phyloP scores from a whole-genome alignment of 352 stramenopile genomes.

The Globisporangium barbulae region DNA sequence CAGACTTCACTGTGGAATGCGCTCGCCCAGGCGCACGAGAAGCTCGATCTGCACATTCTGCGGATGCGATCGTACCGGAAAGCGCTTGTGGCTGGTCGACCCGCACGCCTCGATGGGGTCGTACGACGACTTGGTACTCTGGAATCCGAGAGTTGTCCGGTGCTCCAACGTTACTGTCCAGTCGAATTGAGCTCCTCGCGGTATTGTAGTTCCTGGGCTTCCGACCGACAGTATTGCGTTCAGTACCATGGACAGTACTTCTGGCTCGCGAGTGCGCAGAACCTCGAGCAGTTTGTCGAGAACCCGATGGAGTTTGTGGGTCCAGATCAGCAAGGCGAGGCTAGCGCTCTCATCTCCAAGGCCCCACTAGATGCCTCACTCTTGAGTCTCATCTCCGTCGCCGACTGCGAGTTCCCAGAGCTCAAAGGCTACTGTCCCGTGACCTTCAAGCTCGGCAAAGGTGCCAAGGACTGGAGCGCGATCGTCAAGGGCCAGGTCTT shows the following conservation, averaged over 20 bases:
- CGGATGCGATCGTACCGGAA: conserved; percentile 20
- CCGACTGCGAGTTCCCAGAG: conserved; percentile 68
- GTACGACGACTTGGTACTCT: conserved; percentile 25
- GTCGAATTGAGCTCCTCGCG: conserved; percentile 41
- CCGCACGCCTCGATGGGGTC: conserved; percentile 27
- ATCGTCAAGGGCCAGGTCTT: conserved; percentile 59
- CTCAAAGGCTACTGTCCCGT: conserved; percentile 76
- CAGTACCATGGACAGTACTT: conserved; percentile 35
- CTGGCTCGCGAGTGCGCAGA: conserved; percentile 40
- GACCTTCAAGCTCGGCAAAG: conserved; percentile 40
- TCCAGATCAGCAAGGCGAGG: conserved; percentile 27
- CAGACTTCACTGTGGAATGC: conserved; percentile 45
- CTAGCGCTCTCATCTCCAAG: conserved; percentile 28
- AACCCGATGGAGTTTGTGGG: conserved; percentile 34
- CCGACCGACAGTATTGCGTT: conserved; percentile 37
- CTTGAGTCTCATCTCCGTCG: conserved; percentile 53
- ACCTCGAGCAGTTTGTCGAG: conserved; percentile 31
- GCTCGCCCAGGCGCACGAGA: conserved; percentile 20
- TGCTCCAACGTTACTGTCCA: conserved; percentile 54
- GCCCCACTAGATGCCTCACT: conserved; percentile 58
- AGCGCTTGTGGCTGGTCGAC: conserved; percentile 26
- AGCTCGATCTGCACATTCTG: conserved; percentile 26
- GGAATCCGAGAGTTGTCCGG: conserved; percentile 24
- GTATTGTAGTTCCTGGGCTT: conserved; percentile 28
- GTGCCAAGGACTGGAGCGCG: conserved; percentile 37